A percentile compares a stretch with the other conserved stretches of the same genome.
phyloP scores from a whole-genome alignment of 129 eudicot species.

The Arctium lappa region DNA sequence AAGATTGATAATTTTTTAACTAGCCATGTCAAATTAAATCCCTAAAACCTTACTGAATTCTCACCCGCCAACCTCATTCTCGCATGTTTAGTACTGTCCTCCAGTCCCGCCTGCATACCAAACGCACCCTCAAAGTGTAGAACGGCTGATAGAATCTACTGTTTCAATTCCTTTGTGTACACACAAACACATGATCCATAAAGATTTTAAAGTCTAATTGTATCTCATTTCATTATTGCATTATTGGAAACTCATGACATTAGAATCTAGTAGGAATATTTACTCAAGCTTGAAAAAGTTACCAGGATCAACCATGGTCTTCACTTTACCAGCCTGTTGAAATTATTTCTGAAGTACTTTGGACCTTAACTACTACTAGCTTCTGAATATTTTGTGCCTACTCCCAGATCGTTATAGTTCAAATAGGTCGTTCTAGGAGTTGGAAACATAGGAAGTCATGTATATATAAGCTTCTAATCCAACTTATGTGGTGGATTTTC shows the following conservation, averaged over 20 bases:
- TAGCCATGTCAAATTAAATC: no score
- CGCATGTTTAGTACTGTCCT: no score
- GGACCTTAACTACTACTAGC: conserved; percentile 29
- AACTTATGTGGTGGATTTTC: conserved; percentile 33
- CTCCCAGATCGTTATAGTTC: conserved; percentile 57
- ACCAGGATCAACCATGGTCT: conserved; percentile 32
- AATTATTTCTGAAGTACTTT: conserved; percentile 23
- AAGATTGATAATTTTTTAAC: background rate
- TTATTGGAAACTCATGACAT: conserved; percentile 4
- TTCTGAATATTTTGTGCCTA: conserved; percentile 20
- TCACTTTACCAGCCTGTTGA: conserved; percentile 33
- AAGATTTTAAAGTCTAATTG: background rate
- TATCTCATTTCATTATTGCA: background rate
- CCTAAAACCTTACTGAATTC: background rate
- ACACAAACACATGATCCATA: background rate
- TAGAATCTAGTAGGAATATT: conserved; percentile 27
- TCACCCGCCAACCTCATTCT: no score
- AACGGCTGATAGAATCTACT: background rate
- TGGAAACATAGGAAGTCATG: conserved; percentile 44
- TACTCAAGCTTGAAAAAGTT: conserved; percentile 41
- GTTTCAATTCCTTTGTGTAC: background rate
- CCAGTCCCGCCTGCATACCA: background rate
- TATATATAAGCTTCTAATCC: conserved; percentile 46
- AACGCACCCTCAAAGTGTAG: background rate
- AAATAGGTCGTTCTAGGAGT: conserved; percentile 47